Base-by-base conservation (phyloP, 2,329 filamentous ascomycete genomes). In the Alternaria panax region DNA sequence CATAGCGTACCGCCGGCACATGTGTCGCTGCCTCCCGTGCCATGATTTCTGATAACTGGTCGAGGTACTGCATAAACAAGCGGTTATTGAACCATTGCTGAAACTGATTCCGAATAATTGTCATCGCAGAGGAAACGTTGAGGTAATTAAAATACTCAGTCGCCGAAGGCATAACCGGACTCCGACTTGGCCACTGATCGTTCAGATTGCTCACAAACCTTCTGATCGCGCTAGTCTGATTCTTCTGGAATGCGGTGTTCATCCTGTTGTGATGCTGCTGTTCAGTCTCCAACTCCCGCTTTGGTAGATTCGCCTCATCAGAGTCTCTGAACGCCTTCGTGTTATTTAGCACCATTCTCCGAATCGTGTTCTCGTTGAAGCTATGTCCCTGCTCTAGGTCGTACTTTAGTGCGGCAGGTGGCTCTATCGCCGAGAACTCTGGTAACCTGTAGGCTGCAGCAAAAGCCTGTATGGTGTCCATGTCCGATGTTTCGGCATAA, bases 31-130 rank as follows among this genome's bases (percentile, higher is more conserved):
- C 18, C 32, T 70, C 64, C 28, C n/a, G 58, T 43, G 54, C 58
- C 2, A 70, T 16, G 47, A 27, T 18, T 38, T 59, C 38, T 22
- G 47, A 52, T 53, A 74, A 0, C 28, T 64, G 12, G 70, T 61
- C 27, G 47, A 75, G 60, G 51, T 76, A 76, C 4, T 59, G 2
- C 22, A 56, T 22, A 78, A 85, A 65, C 78, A 66, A 0, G 75
- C 79, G 20, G 84, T 74, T 20, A 82, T 70, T 20, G 81, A 57
- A 63, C 69, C 72, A 75, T 3, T 14, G 12, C 16, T 64, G 53
- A 34, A 71, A 75, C 12, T 16, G 51, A 0, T 18, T 7, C 4
- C 11, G 62, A 4, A 79, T 65, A 1, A 28, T 18, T 0, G n/a
- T 4, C 68, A 73, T 73, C 2, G 62, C 67, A 7, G 16, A 22